Conservation (phyloP, 2,329 filamentous ascomycete species). For the Alternaria gansuensis region DNA sequence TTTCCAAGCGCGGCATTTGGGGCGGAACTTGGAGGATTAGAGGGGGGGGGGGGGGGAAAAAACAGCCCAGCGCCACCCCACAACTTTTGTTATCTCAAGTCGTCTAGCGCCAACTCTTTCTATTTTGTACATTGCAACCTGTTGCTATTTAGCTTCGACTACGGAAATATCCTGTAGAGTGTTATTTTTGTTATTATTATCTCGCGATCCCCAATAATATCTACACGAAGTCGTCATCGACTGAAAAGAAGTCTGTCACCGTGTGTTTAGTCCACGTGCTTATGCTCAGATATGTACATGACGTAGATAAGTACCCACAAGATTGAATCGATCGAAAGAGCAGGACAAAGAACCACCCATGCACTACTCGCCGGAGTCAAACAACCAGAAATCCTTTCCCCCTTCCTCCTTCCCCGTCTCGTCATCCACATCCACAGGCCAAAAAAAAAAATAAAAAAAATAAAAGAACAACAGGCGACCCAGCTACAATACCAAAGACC, state of each 20-base stretch:
- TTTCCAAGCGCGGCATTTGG: constrained; percentile 6
- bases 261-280: neutral
- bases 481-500: neutral
- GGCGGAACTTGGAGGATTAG: neutral
- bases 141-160: neutral
- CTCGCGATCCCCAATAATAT: constrained; percentile 1
- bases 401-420: neutral
- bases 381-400: neutral
- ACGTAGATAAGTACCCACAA: neutral
- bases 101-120: neutral
- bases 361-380: too few species aligned
- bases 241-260: neutral
- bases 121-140: constrained; percentile 7
- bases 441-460: neutral
- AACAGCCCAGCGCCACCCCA: neutral
- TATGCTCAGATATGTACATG: neutral
- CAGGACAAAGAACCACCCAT: neutral
- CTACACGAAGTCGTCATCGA: neutral
- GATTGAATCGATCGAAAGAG: neutral
- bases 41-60: neutral
- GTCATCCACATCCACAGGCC: neutral
- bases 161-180: constrained; percentile 2
- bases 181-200: neutral
- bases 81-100: neutral
- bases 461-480: too few species aligned